Evolutionary conservation across 305 asterid species (phyloP).

Genomic region (Fraxinus dipetala): DNA sequence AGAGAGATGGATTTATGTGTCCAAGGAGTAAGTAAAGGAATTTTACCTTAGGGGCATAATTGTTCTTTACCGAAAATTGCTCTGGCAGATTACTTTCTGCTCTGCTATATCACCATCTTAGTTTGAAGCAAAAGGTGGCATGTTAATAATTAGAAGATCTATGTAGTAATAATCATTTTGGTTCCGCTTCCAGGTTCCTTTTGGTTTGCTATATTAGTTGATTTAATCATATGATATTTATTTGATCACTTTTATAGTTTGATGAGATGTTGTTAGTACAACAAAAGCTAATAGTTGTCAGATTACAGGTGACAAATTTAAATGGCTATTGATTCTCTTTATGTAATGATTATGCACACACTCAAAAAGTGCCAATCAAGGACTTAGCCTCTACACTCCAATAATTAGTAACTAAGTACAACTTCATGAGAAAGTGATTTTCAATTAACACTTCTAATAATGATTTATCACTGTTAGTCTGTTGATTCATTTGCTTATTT

Average conservation of each 20-base stretch:
- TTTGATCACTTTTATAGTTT: background rate
- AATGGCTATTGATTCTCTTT: conserved; percentile 1
- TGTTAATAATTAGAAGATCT: background rate
- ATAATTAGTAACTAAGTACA: background rate
- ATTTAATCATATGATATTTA: background rate
- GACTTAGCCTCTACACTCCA: conserved; percentile 5
- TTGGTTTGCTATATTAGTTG: background rate
- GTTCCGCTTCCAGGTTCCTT: background rate
- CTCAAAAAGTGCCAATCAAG: background rate
- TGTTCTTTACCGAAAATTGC: background rate
- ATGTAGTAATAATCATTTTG: background rate
- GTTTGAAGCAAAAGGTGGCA: background rate
- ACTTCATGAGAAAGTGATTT: background rate
- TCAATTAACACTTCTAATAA: background rate
- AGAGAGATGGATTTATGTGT: background rate
- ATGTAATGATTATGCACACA: background rate
- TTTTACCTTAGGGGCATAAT: background rate
- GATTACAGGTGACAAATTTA: conserved; percentile 5
- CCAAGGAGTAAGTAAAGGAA: background rate
- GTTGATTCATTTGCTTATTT: conserved; percentile 3
- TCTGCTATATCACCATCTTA: background rate
- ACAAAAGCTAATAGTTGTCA: background rate
- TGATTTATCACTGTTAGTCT: background rate
- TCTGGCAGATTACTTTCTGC: background rate
- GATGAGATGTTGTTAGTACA: background rate